phyloP scores from a whole-genome alignment of 257 asterid species.

The Przewalskia tangutica region DNA sequence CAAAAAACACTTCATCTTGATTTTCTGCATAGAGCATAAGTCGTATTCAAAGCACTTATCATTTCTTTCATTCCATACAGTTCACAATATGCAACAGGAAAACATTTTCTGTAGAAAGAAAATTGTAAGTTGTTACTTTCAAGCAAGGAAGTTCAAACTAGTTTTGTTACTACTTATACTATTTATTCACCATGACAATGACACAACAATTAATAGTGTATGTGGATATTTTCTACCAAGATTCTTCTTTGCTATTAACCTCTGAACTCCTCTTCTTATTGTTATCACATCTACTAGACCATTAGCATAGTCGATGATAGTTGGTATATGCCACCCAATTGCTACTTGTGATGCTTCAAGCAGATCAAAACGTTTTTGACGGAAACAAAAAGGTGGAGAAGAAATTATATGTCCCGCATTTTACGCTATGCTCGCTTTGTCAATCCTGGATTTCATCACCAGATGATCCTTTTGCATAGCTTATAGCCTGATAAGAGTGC shows the following conservation, averaged over 20 bases:
- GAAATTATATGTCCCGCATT: neutral
- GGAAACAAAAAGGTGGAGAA: neutral
- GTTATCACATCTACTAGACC: neutral
- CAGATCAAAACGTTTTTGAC: neutral
- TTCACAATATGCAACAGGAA: neutral
- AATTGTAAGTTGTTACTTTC: neutral
- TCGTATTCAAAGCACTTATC: too few relatives aligned
- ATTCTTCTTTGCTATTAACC: neutral
- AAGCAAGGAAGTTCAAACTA: neutral
- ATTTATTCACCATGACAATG: neutral
- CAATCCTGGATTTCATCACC: slow-evolving; percentile 24
- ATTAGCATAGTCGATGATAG: neutral
- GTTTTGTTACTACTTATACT: neutral
- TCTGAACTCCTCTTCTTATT: neutral
- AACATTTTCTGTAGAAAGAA: neutral
- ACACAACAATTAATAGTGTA: neutral
- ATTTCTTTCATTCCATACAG: too few relatives aligned
- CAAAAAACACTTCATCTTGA: too few relatives aligned
- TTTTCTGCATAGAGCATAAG: too few relatives aligned
- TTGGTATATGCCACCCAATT: neutral
- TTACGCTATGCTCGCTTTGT: neutral
- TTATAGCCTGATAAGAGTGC: slow-evolving; percentile 62
- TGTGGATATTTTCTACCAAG: neutral
- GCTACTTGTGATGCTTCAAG: neutral
- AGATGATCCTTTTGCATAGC: slow-evolving; percentile 62